These are phyloP conservation scores for Metschnikowia shivogae DNA, from an alignment of 805 yeast genomes.

Conservation along the genomic window DNA sequence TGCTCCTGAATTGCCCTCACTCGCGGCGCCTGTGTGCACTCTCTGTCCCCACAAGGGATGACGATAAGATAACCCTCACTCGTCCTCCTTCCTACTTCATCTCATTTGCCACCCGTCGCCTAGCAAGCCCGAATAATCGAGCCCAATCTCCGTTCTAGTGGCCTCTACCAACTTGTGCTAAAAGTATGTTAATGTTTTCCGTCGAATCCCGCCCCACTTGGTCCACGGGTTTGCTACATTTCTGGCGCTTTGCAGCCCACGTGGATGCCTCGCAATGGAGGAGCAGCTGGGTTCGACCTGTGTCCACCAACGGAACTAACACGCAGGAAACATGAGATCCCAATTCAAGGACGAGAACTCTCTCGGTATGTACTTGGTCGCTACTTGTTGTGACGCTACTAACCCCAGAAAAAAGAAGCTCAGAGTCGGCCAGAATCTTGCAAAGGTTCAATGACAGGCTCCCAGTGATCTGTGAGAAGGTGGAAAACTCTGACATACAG, in stretches of 20 bases:
- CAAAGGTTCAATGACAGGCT: conserved; percentile 87
- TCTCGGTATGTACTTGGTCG: conserved; percentile 64
- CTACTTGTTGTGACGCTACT: conserved; percentile 5
- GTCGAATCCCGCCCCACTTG: neutral
- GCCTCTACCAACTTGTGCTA: conserved; percentile 1
- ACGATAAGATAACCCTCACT: conserved; percentile 12
- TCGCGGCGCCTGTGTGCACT: conserved; percentile 8
- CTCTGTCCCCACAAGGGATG: conserved; percentile 17
- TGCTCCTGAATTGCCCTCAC: neutral
- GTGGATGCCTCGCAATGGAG: conserved; percentile 1
- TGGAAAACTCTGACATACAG: conserved; percentile 92
- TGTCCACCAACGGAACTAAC: neutral
- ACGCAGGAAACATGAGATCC: conserved; percentile 60
- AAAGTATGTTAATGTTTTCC: neutral
- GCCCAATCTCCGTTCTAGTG: neutral
- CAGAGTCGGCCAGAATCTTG: conserved; percentile 88
- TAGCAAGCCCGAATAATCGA: neutral
- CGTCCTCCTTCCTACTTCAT: neutral
- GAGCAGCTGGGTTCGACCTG: neutral
- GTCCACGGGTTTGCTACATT: conserved; percentile 1
- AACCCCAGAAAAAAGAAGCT: conserved; percentile 76
- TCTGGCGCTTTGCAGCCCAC: neutral
- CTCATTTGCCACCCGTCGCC: conserved; percentile 2
- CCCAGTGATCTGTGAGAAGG: conserved; percentile 96
- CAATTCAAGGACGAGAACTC: conserved; percentile 95